Percentiles rank a stretch among this genome's conserved stretches.
These are phyloP conservation scores for Pseudonitzschia multiseries DNA, from an alignment of 108 stramenopile genomes.

Conservation along the genomic window DNA sequence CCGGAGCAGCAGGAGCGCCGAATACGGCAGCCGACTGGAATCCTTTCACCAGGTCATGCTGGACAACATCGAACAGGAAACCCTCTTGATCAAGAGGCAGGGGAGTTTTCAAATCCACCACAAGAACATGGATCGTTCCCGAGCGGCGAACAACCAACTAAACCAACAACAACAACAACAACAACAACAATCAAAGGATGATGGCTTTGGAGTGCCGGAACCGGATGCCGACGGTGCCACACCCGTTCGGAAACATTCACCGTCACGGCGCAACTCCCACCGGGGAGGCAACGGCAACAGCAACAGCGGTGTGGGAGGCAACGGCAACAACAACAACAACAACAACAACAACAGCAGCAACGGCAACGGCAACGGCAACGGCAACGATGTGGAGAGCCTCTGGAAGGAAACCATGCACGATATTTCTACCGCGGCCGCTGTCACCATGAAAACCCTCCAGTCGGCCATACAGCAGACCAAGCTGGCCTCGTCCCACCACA, in stretches of 20 bases:
- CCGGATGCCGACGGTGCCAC: too few relatives aligned
- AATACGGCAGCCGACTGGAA: constrained; percentile 6
- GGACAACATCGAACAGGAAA: constrained; percentile 13
- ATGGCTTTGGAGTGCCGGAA: too few relatives aligned
- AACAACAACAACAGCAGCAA: too few relatives aligned
- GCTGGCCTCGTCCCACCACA: too few relatives aligned
- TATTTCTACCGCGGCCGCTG: constrained; percentile 2
- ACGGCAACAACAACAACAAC: background rate
- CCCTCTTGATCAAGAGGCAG: background rate
- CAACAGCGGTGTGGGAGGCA: background rate
- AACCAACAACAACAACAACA: too few relatives aligned
- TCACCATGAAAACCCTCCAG: constrained; percentile 14
- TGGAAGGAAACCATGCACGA: constrained; percentile 11
- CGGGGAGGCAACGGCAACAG: too few relatives aligned
- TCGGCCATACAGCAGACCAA: background rate
- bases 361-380: background rate
- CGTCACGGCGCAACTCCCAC: too few relatives aligned
- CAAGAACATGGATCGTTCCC: too few relatives aligned
- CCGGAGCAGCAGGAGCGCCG: background rate
- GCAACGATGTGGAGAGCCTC: constrained; percentile 4
- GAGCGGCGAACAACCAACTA: too few relatives aligned
- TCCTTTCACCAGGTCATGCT: constrained; percentile 8
- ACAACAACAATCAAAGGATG: too few relatives aligned
- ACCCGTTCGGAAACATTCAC: too few relatives aligned
- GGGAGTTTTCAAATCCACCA: background rate